A percentile compares a stretch with the other conserved stretches of the same genome.
These are phyloP conservation scores for Lasiosphaeria miniovina DNA, from an alignment of 495 filamentous ascomycete species.

Conservation along the genomic window DNA sequence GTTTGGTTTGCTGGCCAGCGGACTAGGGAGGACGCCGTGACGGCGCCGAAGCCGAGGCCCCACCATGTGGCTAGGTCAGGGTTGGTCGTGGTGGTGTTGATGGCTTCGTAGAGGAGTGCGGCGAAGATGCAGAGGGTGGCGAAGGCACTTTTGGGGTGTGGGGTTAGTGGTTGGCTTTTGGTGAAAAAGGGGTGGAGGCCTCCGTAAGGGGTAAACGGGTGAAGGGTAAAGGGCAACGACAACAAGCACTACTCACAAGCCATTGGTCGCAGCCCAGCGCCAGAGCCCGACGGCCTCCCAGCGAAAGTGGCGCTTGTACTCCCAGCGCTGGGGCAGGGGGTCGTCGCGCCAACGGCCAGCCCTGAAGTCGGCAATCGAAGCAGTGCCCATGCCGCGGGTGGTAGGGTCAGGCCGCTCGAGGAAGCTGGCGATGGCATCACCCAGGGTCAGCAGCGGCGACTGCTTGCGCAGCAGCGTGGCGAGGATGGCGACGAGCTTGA, in stretches of 20 bases:
- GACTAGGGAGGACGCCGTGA: not conserved
- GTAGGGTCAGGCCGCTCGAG: not conserved
- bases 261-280: not conserved
- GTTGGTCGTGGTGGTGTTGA: slow-evolving; percentile 1
- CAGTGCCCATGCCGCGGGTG: slow-evolving; percentile 3
- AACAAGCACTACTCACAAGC: not conserved
- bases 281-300: not conserved
- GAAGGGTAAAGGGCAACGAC: not conserved
- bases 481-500: not conserved
- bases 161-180: not conserved
- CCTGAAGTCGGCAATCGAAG: not conserved
- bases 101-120: not conserved
- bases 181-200: not conserved
- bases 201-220: not conserved
- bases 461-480: not conserved
- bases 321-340: not conserved
- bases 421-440: slow-evolving; percentile 8
- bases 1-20: not conserved
- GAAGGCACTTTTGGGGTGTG: not conserved
- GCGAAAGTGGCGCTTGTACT: not conserved
- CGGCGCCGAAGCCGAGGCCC: not conserved
- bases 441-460: not conserved
- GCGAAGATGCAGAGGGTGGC: not conserved
- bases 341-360: not conserved
- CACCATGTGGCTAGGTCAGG: not conserved